These are phyloP conservation scores for Aspergillus sp. DNA, from an alignment of 2,329 filamentous ascomycete species.

Conservation along the genomic window DNA sequence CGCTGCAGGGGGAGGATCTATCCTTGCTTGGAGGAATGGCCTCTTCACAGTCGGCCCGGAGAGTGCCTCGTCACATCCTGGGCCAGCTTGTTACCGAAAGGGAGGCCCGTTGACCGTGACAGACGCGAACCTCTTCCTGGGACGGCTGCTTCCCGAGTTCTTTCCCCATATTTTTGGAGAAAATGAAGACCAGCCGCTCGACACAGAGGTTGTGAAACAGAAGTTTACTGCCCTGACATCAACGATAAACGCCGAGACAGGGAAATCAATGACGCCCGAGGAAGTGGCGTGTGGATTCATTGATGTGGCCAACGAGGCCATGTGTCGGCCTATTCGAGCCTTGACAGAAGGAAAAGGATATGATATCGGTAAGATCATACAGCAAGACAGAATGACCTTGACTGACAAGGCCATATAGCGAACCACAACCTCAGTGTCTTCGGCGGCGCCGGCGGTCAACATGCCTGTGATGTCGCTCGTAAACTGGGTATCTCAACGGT, in stretches of 20 bases:
- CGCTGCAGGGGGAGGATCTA: constrained; percentile 71
- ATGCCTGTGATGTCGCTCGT: constrained; percentile 86
- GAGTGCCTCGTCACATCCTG: constrained; percentile 86
- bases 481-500: constrained; percentile 83
- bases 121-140: constrained; percentile 86
- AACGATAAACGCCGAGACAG: constrained; percentile 52
- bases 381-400: constrained; percentile 1
- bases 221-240: constrained; percentile 73
- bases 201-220: constrained; percentile 70
- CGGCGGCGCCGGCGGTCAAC: constrained; percentile 87
- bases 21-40: constrained; percentile 82
- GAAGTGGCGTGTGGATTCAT: constrained; percentile 43
- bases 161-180: constrained; percentile 96
- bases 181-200: constrained; percentile 79
- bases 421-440: constrained; percentile 67
- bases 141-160: constrained; percentile 82
- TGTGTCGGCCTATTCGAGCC: constrained; percentile 73
- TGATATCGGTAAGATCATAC: background rate
- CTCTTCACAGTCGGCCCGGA: constrained; percentile 91
- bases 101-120: constrained; percentile 88
- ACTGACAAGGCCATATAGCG: constrained; percentile 19
- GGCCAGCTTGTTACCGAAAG: constrained; percentile 89
- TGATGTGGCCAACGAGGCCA: constrained; percentile 44
- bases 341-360: constrained; percentile 66
- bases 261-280: constrained; percentile 51